Evolutionary conservation across 2,329 filamentous ascomycete genomes (phyloP).

Genomic region (Verticillium isaacii): DNA sequence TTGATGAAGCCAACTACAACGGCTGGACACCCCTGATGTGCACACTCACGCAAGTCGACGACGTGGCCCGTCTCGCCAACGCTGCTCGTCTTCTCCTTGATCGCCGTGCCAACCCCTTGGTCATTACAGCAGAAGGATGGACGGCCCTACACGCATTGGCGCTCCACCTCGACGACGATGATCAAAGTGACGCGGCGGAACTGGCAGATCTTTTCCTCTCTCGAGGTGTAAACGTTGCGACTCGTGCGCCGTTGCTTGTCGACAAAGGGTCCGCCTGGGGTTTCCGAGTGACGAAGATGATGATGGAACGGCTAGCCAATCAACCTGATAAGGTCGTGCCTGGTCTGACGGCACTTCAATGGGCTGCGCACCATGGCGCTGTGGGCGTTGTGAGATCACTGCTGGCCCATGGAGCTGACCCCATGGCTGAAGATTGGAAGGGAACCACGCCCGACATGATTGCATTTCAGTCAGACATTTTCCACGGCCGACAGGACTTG

Average conservation of each 20-base stretch:
- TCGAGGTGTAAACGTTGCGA: background rate
- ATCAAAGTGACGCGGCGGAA: background rate
- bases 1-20: conserved; percentile 16
- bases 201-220: background rate
- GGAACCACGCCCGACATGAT: background rate
- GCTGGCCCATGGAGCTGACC: background rate
- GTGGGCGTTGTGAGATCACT: background rate
- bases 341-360: background rate
- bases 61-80: background rate
- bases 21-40: conserved; percentile 25
- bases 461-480: background rate
- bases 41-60: conserved; percentile 10
- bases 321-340: background rate
- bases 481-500: background rate
- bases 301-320: background rate
- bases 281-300: background rate
- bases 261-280: background rate
- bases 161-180: background rate
- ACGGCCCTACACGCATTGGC: conserved; percentile 19
- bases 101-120: conserved; percentile 15
- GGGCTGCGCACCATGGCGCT: background rate
- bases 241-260: background rate
- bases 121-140: conserved; percentile 17
- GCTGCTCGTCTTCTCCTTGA: conserved; percentile 16
- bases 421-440: background rate